phyloP scores from a whole-genome alignment of 2,329 filamentous ascomycete species.

The Alternaria postmessia region DNA sequence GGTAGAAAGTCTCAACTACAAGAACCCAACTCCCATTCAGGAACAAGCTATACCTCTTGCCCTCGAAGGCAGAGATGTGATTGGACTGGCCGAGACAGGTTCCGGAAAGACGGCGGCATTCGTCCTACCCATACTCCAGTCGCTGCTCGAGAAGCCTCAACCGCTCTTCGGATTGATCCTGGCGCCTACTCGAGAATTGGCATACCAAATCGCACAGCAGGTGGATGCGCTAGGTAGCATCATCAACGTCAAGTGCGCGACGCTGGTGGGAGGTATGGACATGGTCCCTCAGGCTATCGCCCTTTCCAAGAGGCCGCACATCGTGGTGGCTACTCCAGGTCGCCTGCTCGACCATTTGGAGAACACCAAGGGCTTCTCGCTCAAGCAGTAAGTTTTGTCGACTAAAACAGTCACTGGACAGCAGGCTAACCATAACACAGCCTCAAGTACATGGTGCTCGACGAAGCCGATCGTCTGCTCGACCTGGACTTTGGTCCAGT shows the following conservation, averaged over 20 bases:
- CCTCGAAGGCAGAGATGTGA: slow-evolving; percentile 82
- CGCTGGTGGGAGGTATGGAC: slow-evolving; percentile 92
- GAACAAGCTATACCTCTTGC: slow-evolving; percentile 82
- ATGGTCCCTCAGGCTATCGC: slow-evolving; percentile 93
- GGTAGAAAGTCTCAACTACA: slow-evolving; percentile 83
- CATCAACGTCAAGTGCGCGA: slow-evolving; percentile 85
- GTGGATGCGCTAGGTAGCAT: slow-evolving; percentile 88
- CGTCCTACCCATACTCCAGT: slow-evolving; percentile 87
- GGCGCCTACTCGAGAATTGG: slow-evolving; percentile 91
- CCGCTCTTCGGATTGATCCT: slow-evolving; percentile 88
- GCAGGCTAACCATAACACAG: slow-evolving; percentile 58
- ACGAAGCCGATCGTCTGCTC: slow-evolving; percentile 89
- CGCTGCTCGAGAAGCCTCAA: slow-evolving; percentile 86
- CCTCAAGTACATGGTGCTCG: slow-evolving; percentile 92
- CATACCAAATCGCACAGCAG: slow-evolving; percentile 86
- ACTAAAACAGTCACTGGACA: neutral
- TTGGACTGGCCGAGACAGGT: slow-evolving; percentile 93
- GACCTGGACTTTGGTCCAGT: slow-evolving; percentile 95
- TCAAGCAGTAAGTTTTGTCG: neutral
- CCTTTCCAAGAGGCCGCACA: slow-evolving; percentile 93
- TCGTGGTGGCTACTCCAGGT: slow-evolving; percentile 87
- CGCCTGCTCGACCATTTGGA: slow-evolving; percentile 67
- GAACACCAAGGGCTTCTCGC: slow-evolving; percentile 93
- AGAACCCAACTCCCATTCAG: slow-evolving; percentile 87
- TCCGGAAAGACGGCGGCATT: slow-evolving; percentile 97